Evolutionary conservation across 2,329 filamentous ascomycete species (phyloP).

Genomic region (Diplodia intermedia): DNA sequence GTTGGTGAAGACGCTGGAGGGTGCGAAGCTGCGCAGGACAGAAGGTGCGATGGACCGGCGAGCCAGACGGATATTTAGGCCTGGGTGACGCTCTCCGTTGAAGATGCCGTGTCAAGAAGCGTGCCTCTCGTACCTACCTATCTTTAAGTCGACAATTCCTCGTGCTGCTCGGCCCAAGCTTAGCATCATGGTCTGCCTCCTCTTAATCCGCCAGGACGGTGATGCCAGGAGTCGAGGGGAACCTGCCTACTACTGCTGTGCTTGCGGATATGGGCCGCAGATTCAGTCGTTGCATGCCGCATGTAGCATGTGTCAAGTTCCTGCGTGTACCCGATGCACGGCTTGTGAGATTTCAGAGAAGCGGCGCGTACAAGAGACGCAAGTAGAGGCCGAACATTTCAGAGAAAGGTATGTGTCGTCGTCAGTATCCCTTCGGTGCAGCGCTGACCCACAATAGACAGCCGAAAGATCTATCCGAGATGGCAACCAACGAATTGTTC

Average conservation of each 20-base stretch:
- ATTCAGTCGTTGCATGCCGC: neutral
- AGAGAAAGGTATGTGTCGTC: neutral
- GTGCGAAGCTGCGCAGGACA: neutral
- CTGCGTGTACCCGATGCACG: neutral
- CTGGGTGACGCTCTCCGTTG: neutral
- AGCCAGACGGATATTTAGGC: neutral
- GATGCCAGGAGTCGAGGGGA: neutral
- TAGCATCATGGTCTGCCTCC: neutral
- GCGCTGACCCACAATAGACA: neutral
- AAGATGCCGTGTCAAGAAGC: neutral
- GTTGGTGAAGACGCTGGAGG: neutral
- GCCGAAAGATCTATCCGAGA: neutral
- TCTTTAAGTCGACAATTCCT: neutral
- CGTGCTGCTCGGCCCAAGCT: too few relatives aligned
- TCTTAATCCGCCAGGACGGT: neutral
- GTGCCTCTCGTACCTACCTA: too few relatives aligned
- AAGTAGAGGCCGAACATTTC: neutral
- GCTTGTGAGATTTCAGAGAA: neutral
- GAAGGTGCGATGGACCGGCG: neutral
- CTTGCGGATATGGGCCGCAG: constrained; percentile 11
- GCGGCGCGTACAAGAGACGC: neutral
- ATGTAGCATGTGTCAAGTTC: neutral
- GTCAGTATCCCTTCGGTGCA: neutral
- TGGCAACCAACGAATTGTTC: neutral
- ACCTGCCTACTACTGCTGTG: constrained; percentile 8